Conservation (phyloP, 495 filamentous ascomycete genomes). For the Xeromyces bisporus region DNA sequence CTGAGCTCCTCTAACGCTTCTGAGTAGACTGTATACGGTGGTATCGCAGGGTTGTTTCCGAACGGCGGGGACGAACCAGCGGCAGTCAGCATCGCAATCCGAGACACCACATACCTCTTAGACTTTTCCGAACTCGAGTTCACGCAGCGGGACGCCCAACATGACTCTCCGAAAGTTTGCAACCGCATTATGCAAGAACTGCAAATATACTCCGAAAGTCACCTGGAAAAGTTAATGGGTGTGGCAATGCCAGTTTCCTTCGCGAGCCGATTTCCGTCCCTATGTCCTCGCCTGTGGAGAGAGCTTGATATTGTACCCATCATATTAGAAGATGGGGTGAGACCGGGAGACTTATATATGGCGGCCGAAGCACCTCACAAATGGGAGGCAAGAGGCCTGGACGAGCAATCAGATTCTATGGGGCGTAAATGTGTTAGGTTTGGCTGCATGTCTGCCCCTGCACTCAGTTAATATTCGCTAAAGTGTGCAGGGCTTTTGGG, state of each 20-base stretch:
- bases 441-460: slow-evolving; percentile 5
- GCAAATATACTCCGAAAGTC: slow-evolving; percentile 38
- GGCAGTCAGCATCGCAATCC: slow-evolving; percentile 48
- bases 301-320: slow-evolving; percentile 65
- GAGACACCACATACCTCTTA: slow-evolving; percentile 62
- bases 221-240: slow-evolving; percentile 52
- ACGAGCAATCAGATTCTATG: slow-evolving; percentile 79
- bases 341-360: slow-evolving; percentile 9
- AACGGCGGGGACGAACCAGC: slow-evolving; percentile 25
- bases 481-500: slow-evolving; percentile 46
- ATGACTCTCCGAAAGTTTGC: slow-evolving; percentile 23
- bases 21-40: slow-evolving; percentile 43
- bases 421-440: slow-evolving; percentile 64
- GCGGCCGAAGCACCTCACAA: slow-evolving; percentile 1
- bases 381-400: slow-evolving; percentile 42
- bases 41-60: slow-evolving; percentile 37
- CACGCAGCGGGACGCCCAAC: slow-evolving; percentile 7
- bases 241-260: slow-evolving; percentile 28
- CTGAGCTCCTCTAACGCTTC: not conserved
- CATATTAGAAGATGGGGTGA: slow-evolving; percentile 22
- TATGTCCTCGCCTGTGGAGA: slow-evolving; percentile 62
- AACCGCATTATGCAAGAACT: slow-evolving; percentile 38
- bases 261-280: slow-evolving; percentile 30
- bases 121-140: slow-evolving; percentile 53
- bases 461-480: slow-evolving; percentile 1